Evolutionary conservation across 176 grass and related monocot species (phyloP).

Genomic region (Aechmea fasciata): DNA sequence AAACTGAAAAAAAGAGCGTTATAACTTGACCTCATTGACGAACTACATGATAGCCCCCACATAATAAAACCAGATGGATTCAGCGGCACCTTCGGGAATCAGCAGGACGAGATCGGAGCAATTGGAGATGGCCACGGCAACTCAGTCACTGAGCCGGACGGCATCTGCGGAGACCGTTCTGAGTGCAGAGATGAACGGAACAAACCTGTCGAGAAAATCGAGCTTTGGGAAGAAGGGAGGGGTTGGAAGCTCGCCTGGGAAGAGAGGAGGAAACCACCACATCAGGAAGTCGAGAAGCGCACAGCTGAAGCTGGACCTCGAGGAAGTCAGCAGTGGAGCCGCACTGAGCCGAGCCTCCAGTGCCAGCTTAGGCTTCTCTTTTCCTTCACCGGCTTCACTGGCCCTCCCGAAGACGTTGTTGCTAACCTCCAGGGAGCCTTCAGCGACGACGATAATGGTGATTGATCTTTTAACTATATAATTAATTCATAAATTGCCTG

Average conservation of each 20-base stretch:
- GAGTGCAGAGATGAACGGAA: slow-evolving; percentile 23
- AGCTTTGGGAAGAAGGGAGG: slow-evolving; percentile 37
- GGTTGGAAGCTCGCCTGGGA: slow-evolving; percentile 28
- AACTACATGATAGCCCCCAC: too few species aligned
- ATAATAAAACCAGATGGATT: slow-evolving; percentile 1
- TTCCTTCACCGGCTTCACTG: slow-evolving; percentile 91
- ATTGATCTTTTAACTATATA: neutral
- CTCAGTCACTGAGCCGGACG: slow-evolving; percentile 55
- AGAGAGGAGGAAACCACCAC: slow-evolving; percentile 28
- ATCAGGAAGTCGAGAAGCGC: slow-evolving; percentile 77
- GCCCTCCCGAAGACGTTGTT: slow-evolving; percentile 43
- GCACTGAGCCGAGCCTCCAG: slow-evolving; percentile 94
- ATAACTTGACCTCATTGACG: too few species aligned
- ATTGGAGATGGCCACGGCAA: slow-evolving; percentile 29
- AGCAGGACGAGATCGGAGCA: slow-evolving; percentile 54
- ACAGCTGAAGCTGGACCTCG: slow-evolving; percentile 67
- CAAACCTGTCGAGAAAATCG: slow-evolving; percentile 39
- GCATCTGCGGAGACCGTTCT: slow-evolving; percentile 55
- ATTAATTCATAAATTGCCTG: too few species aligned
- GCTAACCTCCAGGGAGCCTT: slow-evolving; percentile 21
- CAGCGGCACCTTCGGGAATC: slow-evolving; percentile 11
- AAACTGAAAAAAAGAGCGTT: too few species aligned
- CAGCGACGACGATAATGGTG: slow-evolving; percentile 70
- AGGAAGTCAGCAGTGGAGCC: slow-evolving; percentile 60
- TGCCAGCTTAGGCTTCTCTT: slow-evolving; percentile 94